Base-by-base conservation (phyloP, 352 stramenopile species). In the Plasmopara muralis region DNA sequence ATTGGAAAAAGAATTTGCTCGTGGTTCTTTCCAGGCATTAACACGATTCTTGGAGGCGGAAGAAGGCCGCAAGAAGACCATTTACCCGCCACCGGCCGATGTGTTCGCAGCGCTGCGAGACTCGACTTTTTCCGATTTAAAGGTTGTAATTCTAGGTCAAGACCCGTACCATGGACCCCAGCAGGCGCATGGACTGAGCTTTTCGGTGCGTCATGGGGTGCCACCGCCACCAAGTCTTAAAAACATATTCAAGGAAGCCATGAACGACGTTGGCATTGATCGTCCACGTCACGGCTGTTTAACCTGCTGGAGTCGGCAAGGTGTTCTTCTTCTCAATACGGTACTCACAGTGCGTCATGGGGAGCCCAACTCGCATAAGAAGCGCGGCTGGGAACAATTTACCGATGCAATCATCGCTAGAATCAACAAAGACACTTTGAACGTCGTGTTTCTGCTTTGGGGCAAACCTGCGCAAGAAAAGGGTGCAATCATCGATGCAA, bases 371-470 rank as follows among this genome's bases (percentile, higher is more conserved):
- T 98, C 89, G 13, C 96, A 99, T 74, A 87, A 96, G 62, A 97
- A 97, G 56, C 68, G 80, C 43, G 96, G 97, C 39, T 99, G 97
- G 97, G 96, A 99, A 62, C 77, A 83, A 29, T 96, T 99, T 52
- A 99, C 97, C 5, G 94, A 99, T 68, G 85, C 85, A 31, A 73
- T 99, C 51, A 93, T 98, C 41, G 70, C 84, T 44, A 68, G 72
- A 45, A 64, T 97, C 41, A 95, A 79, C 51, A 69, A 74, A 49
- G 55, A 93, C 50, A 59, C 82, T 29, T 66, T 63, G 14, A 74
- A 95, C 64, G 75, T 99, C 14, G 97, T 99, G 0, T 99, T 99
- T 68, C 59, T 99, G 57, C 74, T 99, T 7, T 99, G 97, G 97
- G 97, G 97, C 16, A 98, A 97, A 55, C 95, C 95, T 31, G 96